These are phyloP conservation scores for Trifolium dubium DNA, from an alignment of 306 rosid genomes.

Conservation along the genomic window DNA sequence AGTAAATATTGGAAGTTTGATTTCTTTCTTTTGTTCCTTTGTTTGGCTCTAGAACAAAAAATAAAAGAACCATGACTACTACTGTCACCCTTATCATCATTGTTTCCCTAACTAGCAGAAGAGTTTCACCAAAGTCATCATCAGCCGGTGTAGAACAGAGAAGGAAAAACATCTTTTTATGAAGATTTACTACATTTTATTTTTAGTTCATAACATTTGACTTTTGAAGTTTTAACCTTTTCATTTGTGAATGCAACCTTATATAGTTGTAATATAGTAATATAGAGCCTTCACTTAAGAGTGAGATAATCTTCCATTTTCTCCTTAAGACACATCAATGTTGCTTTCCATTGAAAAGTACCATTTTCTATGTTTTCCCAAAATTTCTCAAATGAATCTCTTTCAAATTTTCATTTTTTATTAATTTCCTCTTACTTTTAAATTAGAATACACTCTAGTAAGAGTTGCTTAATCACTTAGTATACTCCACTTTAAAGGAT, in stretches of 20 bases:
- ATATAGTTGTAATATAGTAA: background rate
- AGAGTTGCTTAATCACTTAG: background rate
- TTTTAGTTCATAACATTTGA: background rate
- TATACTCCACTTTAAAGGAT: background rate
- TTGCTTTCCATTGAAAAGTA: background rate
- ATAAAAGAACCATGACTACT: background rate
- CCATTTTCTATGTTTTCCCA: background rate
- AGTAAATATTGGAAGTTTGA: background rate
- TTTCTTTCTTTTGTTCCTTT: constrained; percentile 20
- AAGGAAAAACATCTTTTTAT: background rate
- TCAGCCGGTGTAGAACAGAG: background rate
- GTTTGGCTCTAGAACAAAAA: constrained; percentile 20
- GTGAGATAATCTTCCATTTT: background rate
- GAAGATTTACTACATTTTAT: constrained; percentile 5
- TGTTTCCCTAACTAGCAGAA: constrained; percentile 34
- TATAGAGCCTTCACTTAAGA: background rate
- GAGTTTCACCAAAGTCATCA: constrained; percentile 9
- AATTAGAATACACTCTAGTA: background rate
- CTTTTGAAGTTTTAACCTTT: constrained; percentile 25
- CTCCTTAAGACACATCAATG: background rate
- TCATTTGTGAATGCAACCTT: constrained; percentile 4
- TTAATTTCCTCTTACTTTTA: background rate
- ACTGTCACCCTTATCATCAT: background rate
- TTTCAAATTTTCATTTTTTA: background rate
- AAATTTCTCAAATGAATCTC: background rate